phyloP scores from a whole-genome alignment of 2,329 filamentous ascomycete genomes.

The Penicillium sp. region DNA sequence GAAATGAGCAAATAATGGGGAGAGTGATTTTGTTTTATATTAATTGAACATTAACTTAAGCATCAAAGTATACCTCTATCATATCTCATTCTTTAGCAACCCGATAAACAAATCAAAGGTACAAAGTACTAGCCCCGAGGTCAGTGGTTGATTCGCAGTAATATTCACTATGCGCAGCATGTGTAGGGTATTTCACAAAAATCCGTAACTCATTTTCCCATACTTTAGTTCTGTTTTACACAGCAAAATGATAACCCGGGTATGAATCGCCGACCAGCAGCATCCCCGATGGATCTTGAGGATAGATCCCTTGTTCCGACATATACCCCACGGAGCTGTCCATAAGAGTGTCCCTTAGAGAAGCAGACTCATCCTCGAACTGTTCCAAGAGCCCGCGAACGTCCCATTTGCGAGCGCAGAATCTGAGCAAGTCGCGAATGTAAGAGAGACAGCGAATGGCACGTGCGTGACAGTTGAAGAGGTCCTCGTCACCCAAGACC shows the following conservation, averaged over 20 bases:
- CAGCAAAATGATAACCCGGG: conserved; percentile 10
- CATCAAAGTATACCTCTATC: too few species aligned
- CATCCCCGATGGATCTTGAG: conserved; percentile 13
- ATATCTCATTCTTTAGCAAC: too few species aligned
- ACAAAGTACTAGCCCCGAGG: too few species aligned
- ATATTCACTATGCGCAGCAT: conserved; percentile 5
- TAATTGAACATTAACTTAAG: too few species aligned
- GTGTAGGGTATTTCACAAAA: conserved; percentile 8
- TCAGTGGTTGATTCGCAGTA: neutral
- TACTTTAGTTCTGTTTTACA: neutral
- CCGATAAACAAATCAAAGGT: too few species aligned
- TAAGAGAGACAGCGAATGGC: conserved; percentile 36
- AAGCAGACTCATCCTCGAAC: conserved; percentile 34
- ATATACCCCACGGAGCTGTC: conserved; percentile 25
- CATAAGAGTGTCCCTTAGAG: conserved; percentile 28
- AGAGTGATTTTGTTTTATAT: too few species aligned
- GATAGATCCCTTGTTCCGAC: conserved; percentile 12
- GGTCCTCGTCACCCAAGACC: conserved; percentile 31
- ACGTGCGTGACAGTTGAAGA: conserved; percentile 36
- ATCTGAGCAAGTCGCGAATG: conserved; percentile 34
- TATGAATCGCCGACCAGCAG: conserved; percentile 25
- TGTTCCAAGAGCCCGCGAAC: conserved; percentile 30
- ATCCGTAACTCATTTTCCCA: neutral
- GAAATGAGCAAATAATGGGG: too few species aligned
- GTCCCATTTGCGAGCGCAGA: conserved; percentile 38